These are phyloP conservation scores for Cerioporus squamosus DNA, from an alignment of 1,284 basidiomycete genomes.

Conservation along the genomic window DNA sequence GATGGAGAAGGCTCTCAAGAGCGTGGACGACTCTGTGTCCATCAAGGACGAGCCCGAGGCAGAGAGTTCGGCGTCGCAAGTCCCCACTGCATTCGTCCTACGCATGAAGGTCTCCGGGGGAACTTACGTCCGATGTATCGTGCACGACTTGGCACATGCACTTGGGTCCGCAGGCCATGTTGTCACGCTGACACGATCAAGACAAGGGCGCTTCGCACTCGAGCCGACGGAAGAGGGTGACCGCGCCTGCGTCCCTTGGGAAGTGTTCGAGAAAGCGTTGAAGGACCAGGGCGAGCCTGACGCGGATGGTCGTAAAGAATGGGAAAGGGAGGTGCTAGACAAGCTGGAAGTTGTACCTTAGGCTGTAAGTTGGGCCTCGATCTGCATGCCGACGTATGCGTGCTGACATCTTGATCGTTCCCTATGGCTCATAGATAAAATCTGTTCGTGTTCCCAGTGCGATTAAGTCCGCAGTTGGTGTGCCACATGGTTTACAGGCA, in stretches of 20 bases:
- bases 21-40: constrained; percentile 39
- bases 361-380: constrained; percentile 6
- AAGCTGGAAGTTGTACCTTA: constrained; percentile 57
- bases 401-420: neutral
- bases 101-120: constrained; percentile 94
- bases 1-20: constrained; percentile 65
- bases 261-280: constrained; percentile 72
- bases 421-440: neutral
- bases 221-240: constrained; percentile 47
- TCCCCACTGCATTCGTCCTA: constrained; percentile 84
- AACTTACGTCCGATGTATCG: constrained; percentile 93
- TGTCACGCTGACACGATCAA: constrained; percentile 83
- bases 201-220: constrained; percentile 82
- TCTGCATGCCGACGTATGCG: too few species aligned
- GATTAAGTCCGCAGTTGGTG: neutral
- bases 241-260: constrained; percentile 75
- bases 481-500: neutral
- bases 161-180: constrained; percentile 90
- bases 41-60: constrained; percentile 39
- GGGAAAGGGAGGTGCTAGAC: constrained; percentile 74
- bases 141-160: constrained; percentile 87
- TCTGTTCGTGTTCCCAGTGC: too few species aligned
- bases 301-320: constrained; percentile 67
- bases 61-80: constrained; percentile 42
- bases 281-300: constrained; percentile 55